These are phyloP conservation scores for Lobosporangium transversale DNA, from an alignment of 192 early-diverging fungal genomes.

Conservation along the genomic window DNA sequence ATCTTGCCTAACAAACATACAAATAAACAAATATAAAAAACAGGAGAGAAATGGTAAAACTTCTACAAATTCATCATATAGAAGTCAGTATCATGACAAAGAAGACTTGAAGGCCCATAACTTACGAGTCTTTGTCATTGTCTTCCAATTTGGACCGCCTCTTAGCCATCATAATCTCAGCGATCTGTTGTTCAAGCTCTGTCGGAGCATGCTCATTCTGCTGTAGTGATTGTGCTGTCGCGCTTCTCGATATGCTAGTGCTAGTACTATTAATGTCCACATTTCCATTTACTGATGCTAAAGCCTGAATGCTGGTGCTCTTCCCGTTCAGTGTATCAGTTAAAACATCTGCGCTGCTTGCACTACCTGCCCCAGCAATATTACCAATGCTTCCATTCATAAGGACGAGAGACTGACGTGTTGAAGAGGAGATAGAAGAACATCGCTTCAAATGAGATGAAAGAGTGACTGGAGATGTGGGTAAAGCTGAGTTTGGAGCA, in stretches of 20 bases:
- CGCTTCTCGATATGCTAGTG: background rate
- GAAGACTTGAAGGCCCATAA: background rate
- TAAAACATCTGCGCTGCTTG: background rate
- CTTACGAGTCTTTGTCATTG: background rate
- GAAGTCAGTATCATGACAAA: background rate
- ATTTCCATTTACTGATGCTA: background rate
- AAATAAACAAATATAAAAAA: too few species aligned
- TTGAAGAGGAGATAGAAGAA: background rate
- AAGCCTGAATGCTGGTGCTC: constrained; percentile 3
- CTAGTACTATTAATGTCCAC: background rate
- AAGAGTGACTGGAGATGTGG: too few species aligned
- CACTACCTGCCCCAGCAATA: too few species aligned
- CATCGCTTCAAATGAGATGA: constrained; percentile 9
- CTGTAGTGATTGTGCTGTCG: background rate
- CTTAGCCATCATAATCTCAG: constrained; percentile 32
- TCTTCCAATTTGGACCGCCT: background rate
- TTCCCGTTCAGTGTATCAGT: constrained; percentile 1
- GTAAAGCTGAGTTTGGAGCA: background rate
- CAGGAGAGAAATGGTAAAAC: too few species aligned
- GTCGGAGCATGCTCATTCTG: background rate
- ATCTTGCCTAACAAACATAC: too few species aligned
- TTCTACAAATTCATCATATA: too few species aligned
- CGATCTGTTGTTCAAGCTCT: constrained; percentile 36
- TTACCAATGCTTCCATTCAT: too few species aligned
- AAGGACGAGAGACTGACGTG: background rate